Evolutionary conservation across 148 eudicot genomes (phyloP), one percentile per base, ranked within the genome.

Genomic region (Pharnaceum exiguum): DNA sequence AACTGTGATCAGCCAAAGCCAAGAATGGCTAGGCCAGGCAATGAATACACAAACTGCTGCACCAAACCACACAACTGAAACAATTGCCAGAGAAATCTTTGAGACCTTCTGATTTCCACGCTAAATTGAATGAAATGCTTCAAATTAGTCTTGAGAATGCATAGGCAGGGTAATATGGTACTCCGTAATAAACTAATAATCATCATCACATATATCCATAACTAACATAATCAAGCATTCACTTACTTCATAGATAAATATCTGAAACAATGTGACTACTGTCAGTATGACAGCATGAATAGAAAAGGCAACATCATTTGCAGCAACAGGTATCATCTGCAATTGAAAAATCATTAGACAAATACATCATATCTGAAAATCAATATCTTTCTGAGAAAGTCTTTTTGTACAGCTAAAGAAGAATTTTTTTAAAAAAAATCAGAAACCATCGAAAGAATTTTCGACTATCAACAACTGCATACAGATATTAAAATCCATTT

Each of bases 241-340:
- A 65, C 88, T 78, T 74, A 88, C 91, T 22, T 85, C 96, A 65
- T 89, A 89, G 18, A 85, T 89, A 22, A 62, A 71, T 60, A 89
- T 82, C 64, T 85, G 96, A 55, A 78, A 80, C 68, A 89, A 71
- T 28, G 87, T 82, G 57, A 85, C 67, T 13, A 80, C 82, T 51
- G 89, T 85, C 63, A 89, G 42, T n/a, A 85, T 35, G 57, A 89
- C 91, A 62, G 91, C 91, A 69, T 85, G 89, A 6, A 44, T 55
- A 2, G 91, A 85, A 66, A 82, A 85, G 26, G 87, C 89, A 56
- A 85, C 93, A 69, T 81, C 93, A 62, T 83, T 82, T 24, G 81
- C 83, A 55, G 89, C 89, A 16, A 89, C 95, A n/a, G 95, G 95
- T 73, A 87, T 84, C 86, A 87, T 58, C 90, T 87, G 86, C 78